These are phyloP conservation scores for Groenewaldozyma tartarivorans DNA, from an alignment of 805 yeast genomes.

Conservation along the genomic window DNA sequence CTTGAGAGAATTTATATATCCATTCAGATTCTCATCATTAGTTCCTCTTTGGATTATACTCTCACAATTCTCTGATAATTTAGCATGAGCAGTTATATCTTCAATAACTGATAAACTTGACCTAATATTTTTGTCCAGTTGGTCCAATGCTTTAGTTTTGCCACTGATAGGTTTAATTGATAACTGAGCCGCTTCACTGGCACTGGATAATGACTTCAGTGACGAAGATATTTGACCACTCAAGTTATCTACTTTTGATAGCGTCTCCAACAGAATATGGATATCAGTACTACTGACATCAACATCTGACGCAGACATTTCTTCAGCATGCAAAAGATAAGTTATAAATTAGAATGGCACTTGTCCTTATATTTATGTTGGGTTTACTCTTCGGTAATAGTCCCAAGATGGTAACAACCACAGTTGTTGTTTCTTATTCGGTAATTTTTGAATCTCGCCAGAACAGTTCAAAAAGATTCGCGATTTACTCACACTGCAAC, in stretches of 20 bases:
- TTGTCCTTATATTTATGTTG: no score
- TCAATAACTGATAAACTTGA: slow-evolving; percentile 21
- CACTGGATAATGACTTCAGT: slow-evolving; percentile 41
- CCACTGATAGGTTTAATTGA: slow-evolving; percentile 65
- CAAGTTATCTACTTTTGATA: slow-evolving; percentile 47
- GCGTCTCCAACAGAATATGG: slow-evolving; percentile 67
- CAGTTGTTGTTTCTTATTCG: no score
- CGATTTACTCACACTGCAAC: no score
- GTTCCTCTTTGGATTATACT: slow-evolving; percentile 13
- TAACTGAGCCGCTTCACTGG: slow-evolving; percentile 46
- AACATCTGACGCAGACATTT: neutral
- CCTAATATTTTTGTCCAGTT: slow-evolving; percentile 36
- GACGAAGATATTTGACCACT: slow-evolving; percentile 48
- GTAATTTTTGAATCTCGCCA: no score
- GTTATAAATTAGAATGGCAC: no score
- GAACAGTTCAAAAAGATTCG: no score
- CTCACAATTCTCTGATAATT: slow-evolving; percentile 34
- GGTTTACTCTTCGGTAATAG: no score
- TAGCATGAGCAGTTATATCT: slow-evolving; percentile 33
- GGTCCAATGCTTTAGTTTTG: slow-evolving; percentile 47
- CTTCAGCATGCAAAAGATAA: no score
- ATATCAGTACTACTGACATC: slow-evolving; percentile 40
- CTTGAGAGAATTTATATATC: slow-evolving; percentile 17
- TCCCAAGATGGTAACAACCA: no score
- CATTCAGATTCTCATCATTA: slow-evolving; percentile 15